Evolutionary conservation across 2,329 filamentous ascomycete species (phyloP), one percentile per base, ranked within the genome.

Genomic region (Drechmeria coniospora): DNA sequence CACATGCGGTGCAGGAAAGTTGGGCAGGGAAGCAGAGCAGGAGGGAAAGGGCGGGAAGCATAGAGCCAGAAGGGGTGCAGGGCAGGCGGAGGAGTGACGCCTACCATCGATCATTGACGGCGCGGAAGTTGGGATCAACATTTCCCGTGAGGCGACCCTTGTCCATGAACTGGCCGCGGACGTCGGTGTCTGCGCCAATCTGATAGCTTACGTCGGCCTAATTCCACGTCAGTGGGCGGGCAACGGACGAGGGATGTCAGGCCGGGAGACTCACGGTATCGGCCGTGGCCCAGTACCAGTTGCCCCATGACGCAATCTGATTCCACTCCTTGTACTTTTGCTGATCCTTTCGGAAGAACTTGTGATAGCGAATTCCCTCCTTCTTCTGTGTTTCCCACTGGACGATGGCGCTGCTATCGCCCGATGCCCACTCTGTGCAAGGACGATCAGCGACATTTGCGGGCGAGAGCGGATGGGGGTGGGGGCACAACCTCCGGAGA

Each of bases 291-390:
- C 84, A 83, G 50, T 80, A 74, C 55, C 86, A 68, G 27, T 68
- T 74, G 2, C 83, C 83, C 83, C 83, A 92, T 54, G 83, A 77
- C 0, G 80, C 68, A 38, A 77, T 74, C 42, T 92, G 76, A 22
- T 55, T 55, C 9, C 57, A 56, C 46, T 92, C 83, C 2, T 68
- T 66, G 30, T 90, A 76, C 12, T 73, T 54, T 26, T 68, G 53
- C 48, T 87, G 76, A 7, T 59, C 47, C 34, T 64, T 57, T 24
- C 69, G 62, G 37, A 61, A 63, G 32, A 81, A 68, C 26, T 65
- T 64, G 53, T 82, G 77, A 42, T 76, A 81, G 5, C 63, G 59
- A 21, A 81, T 54, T 4, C 56, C 59, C 16, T 61, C 53, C 8
- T 42, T 42, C 2, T 54, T 57, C 20, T 54, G 62, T 34, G 66